These are phyloP conservation scores for Blastobotrys malaysiensis DNA, from an alignment of 1,139 yeast genomes.

Conservation along the genomic window DNA sequence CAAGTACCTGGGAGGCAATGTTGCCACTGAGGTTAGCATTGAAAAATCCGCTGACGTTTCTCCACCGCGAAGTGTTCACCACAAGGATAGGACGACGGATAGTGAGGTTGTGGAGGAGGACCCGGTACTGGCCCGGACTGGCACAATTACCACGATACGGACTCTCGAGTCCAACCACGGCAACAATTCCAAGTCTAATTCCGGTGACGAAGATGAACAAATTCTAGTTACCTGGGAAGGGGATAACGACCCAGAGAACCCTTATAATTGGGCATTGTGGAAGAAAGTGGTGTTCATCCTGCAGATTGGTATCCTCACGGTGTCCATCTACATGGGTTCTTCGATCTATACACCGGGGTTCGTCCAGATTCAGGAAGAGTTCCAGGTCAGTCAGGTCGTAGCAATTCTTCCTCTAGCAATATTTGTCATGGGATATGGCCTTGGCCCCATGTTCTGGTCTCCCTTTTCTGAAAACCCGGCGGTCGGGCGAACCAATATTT, in stretches of 20 bases:
- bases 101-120: background rate
- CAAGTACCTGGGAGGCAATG: constrained; percentile 5
- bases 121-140: background rate
- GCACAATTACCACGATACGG: background rate
- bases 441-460: constrained; percentile 49
- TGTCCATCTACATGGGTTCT: constrained; percentile 54
- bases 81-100: no score
- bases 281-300: constrained; percentile 39
- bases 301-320: constrained; percentile 44
- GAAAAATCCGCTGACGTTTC: background rate
- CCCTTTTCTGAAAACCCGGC: constrained; percentile 49
- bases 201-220: constrained; percentile 17
- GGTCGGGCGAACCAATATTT: constrained; percentile 35
- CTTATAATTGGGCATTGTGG: constrained; percentile 46
- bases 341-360: constrained; percentile 58
- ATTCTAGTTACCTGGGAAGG: constrained; percentile 39
- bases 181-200: background rate
- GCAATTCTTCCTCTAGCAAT: constrained; percentile 49
- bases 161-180: background rate
- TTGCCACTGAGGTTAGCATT: background rate
- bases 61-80: background rate
- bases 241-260: constrained; percentile 49
- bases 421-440: constrained; percentile 51
- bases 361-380: constrained; percentile 39
- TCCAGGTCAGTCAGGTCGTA: constrained; percentile 39